Evolutionary conservation across 176 grass and related monocot genomes (phyloP).

Genomic region (Oryza brachyantha): DNA sequence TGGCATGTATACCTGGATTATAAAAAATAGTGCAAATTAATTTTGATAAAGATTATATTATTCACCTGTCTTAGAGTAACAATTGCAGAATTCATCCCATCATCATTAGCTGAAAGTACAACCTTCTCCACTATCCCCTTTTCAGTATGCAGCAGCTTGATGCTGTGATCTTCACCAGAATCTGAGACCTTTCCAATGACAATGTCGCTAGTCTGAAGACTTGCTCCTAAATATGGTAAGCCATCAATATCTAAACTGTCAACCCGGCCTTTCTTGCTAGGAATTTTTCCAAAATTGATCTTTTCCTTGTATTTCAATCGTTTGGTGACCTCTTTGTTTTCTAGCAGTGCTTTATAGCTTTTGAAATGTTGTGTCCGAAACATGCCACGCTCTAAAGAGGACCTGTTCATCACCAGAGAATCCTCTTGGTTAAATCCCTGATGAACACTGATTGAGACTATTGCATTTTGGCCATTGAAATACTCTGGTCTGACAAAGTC

Average conservation of each 20-base stretch:
- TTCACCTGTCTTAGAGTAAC: slow-evolving; percentile 85
- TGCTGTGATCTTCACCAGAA: slow-evolving; percentile 65
- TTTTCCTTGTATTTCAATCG: slow-evolving; percentile 59
- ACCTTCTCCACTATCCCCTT: slow-evolving; percentile 91
- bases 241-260: slow-evolving; percentile 79
- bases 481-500: slow-evolving; percentile 54
- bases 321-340: slow-evolving; percentile 65
- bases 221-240: slow-evolving; percentile 80
- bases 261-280: slow-evolving; percentile 76
- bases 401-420: slow-evolving; percentile 80
- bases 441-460: slow-evolving; percentile 77
- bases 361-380: slow-evolving; percentile 70
- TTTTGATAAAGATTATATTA: not conserved
- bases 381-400: slow-evolving; percentile 86
- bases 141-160: slow-evolving; percentile 79
- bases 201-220: slow-evolving; percentile 79
- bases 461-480: slow-evolving; percentile 92
- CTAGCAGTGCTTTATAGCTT: slow-evolving; percentile 72
- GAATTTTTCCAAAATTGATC: slow-evolving; percentile 58
- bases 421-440: slow-evolving; percentile 94
- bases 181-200: slow-evolving; percentile 76
- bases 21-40: slow-evolving; percentile 12
- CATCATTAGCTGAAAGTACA: slow-evolving; percentile 76
- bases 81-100: slow-evolving; percentile 69
- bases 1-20: too few species aligned